Percentiles rank a stretch among this genome's conserved stretches.
Evolutionary conservation across 2,329 filamentous ascomycete genomes (phyloP).

Genomic region (Neospermospora avenae): DNA sequence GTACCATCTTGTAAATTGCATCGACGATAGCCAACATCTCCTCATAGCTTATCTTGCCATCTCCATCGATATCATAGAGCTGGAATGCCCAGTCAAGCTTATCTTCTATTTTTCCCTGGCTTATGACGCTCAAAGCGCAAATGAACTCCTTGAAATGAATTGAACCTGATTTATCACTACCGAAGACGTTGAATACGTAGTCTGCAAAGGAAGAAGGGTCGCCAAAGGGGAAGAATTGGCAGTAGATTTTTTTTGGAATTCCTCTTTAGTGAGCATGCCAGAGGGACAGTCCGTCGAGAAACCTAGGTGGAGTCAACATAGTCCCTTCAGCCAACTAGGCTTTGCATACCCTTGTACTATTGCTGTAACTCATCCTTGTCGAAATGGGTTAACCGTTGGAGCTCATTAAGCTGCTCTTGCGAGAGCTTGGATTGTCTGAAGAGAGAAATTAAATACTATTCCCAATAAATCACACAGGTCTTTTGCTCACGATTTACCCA

Average conservation of each 20-base stretch:
- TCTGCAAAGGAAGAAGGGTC: conserved; percentile 97
- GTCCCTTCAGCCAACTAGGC: neutral
- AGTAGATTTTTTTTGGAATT: conserved; percentile 98
- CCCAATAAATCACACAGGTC: no score
- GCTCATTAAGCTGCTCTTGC: conserved; percentile 88
- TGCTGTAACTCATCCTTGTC: conserved; percentile 99
- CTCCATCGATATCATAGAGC: conserved; percentile 97
- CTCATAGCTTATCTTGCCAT: conserved; percentile 98
- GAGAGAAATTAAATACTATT: neutral
- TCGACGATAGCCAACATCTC: conserved; percentile 99
- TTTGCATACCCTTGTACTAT: conserved; percentile 92
- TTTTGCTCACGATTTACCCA: conserved; percentile 52
- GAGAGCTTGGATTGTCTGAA: conserved; percentile 95
- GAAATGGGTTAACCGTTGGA: conserved; percentile 96
- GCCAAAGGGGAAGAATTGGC: conserved; percentile 98
- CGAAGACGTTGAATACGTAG: conserved; percentile 99
- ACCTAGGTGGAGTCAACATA: conserved; percentile 49
- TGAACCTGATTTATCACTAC: conserved; percentile 92
- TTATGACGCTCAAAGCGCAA: conserved; percentile 94
- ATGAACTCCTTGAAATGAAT: conserved; percentile 99
- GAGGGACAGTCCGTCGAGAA: conserved; percentile 98
- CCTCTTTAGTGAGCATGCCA: conserved; percentile 94
- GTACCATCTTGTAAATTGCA: conserved; percentile 99
- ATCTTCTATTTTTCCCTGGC: conserved; percentile 97
- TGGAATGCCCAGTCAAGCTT: conserved; percentile 99